phyloP scores from a whole-genome alignment of 2,329 filamentous ascomycete genomes.

The Ceratocystis huliohia region DNA sequence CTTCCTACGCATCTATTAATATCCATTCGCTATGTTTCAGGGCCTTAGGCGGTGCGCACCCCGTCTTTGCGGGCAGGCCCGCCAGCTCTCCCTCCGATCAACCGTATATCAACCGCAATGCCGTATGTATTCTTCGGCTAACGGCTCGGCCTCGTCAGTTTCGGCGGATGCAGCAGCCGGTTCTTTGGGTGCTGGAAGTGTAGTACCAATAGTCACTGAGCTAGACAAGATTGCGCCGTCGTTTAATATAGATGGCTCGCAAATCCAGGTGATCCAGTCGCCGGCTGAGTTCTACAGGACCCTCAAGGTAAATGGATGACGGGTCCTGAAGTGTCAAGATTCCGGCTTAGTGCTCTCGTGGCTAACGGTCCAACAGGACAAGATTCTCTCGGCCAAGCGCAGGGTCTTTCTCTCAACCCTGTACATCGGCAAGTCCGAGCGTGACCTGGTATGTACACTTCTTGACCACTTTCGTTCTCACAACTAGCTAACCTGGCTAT shows the following conservation, averaged over 20 bases:
- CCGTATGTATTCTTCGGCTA: conserved; percentile 12
- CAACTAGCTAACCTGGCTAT: background rate
- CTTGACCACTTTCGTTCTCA: conserved; percentile 19
- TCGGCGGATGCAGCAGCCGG: conserved; percentile 23
- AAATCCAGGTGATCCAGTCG: conserved; percentile 65
- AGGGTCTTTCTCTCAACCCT: conserved; percentile 89
- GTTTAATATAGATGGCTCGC: conserved; percentile 70
- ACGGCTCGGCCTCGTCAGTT: background rate
- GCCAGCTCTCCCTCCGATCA: background rate
- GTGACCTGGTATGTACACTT: conserved; percentile 52
- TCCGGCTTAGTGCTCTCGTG: background rate
- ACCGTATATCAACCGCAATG: conserved; percentile 4
- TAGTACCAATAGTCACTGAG: conserved; percentile 51
- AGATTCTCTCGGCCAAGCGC: conserved; percentile 65
- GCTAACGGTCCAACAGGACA: conserved; percentile 39
- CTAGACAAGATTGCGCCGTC: conserved; percentile 82
- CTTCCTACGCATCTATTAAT: background rate
- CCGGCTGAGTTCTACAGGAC: conserved; percentile 85
- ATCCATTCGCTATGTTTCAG: conserved; percentile 9
- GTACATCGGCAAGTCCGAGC: conserved; percentile 88
- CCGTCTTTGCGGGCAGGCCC: background rate
- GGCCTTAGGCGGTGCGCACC: conserved; percentile 1
- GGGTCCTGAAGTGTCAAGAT: background rate
- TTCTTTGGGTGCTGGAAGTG: conserved; percentile 25
- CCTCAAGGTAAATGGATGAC: conserved; percentile 54